Conservation (phyloP, 2,329 filamentous ascomycete genomes). For the Aciculosporium take region DNA sequence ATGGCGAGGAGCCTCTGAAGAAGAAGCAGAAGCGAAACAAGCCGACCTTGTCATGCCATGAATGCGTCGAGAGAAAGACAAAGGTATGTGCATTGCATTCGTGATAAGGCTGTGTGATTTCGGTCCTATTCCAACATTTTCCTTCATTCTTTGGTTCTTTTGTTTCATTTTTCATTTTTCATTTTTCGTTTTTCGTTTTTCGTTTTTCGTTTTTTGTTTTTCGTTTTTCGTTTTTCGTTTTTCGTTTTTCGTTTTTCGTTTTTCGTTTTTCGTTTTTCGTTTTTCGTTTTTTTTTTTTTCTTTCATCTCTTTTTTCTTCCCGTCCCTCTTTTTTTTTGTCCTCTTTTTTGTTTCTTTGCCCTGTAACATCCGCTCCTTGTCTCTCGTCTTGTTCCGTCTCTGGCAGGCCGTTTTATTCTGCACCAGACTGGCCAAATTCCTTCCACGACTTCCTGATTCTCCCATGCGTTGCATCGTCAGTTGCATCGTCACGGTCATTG, state of each 20-base stretch:
- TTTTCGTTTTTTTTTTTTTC: background rate
- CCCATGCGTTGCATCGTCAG: background rate
- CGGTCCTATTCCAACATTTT: background rate
- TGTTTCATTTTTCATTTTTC: background rate
- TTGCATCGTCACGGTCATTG: background rate
- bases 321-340: background rate
- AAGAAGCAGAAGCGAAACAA: slow-evolving; percentile 80
- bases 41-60: slow-evolving; percentile 62
- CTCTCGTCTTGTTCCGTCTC: background rate
- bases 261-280: background rate
- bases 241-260: background rate
- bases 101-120: background rate
- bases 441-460: background rate
- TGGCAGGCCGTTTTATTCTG: no score
- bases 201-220: background rate
- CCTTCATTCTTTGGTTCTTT: background rate
- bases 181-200: background rate
- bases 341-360: background rate
- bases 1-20: slow-evolving; percentile 28
- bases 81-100: slow-evolving; percentile 38
- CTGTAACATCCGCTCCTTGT: no score
- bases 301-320: background rate
- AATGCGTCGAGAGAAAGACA: slow-evolving; percentile 72
- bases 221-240: background rate
- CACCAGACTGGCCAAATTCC: no score